These are phyloP conservation scores for Tulasnella sp. DNA, from an alignment of 768 basidiomycete species.

Conservation along the genomic window DNA sequence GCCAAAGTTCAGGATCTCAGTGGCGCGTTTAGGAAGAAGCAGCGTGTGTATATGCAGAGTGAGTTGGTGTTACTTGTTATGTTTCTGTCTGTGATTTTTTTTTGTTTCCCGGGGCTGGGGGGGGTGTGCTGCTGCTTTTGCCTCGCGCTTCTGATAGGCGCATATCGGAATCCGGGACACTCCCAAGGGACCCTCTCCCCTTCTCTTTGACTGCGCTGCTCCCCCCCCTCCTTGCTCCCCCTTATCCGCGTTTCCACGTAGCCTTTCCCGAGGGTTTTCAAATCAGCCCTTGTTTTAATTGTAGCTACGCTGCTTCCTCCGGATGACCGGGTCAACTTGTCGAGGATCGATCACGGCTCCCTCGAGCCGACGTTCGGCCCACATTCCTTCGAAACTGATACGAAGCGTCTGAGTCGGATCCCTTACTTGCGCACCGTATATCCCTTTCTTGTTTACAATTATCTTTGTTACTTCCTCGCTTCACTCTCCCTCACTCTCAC, in stretches of 20 bases:
- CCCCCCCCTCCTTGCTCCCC: neutral
- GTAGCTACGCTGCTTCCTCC: neutral
- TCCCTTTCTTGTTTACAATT: neutral
- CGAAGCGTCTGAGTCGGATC: neutral
- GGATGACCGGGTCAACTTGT: neutral
- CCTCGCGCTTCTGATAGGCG: constrained; percentile 18
- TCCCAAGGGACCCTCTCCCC: neutral
- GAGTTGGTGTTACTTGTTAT: constrained; percentile 39
- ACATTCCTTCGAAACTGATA: neutral
- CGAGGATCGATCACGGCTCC: neutral
- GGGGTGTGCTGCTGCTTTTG: neutral
- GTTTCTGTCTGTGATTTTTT: neutral
- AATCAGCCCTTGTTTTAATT: neutral
- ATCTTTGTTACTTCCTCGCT: neutral
- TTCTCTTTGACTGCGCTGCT: neutral
- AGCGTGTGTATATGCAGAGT: constrained; percentile 98
- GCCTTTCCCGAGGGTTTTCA: no score
- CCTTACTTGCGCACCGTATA: neutral
- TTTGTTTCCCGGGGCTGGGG: neutral
- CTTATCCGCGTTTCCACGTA: neutral
- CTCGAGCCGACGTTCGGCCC: neutral
- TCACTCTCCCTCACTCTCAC: no score
- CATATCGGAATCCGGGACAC: neutral
- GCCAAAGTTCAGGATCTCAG: constrained; percentile 92
- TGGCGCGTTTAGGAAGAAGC: constrained; percentile 91